Evolutionary conservation across 805 yeast species (phyloP).

Genomic region (Candida patagonica): DNA sequence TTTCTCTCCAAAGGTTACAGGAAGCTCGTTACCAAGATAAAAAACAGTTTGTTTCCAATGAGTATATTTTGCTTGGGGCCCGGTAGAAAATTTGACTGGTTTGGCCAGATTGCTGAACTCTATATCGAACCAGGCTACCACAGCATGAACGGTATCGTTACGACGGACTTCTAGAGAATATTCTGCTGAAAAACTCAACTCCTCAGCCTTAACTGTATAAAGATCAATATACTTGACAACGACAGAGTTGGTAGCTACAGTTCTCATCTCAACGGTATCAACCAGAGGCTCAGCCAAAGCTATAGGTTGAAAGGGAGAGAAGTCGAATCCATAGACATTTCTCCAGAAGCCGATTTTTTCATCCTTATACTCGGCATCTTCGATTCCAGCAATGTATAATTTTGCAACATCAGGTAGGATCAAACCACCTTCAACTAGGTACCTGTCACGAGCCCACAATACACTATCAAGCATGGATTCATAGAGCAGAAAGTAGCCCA

Average conservation of each 20-base stretch:
- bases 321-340: slow-evolving; percentile 94
- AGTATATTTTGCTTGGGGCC: slow-evolving; percentile 88
- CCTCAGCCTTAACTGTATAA: slow-evolving; percentile 77
- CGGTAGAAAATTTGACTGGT: slow-evolving; percentile 74
- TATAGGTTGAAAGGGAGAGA: slow-evolving; percentile 75
- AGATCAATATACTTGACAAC: slow-evolving; percentile 76
- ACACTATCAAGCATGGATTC: slow-evolving; percentile 97
- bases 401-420: slow-evolving; percentile 92
- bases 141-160: slow-evolving; percentile 78
- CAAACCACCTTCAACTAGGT: slow-evolving; percentile 68
- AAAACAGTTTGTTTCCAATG: slow-evolving; percentile 99
- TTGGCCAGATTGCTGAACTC: slow-evolving; percentile 53
- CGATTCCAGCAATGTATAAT: slow-evolving; percentile 84
- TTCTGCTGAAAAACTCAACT: slow-evolving; percentile 64
- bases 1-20: slow-evolving; percentile 64
- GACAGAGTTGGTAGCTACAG: slow-evolving; percentile 64
- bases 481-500: slow-evolving; percentile 94
- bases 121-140: slow-evolving; percentile 91
- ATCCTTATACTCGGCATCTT: slow-evolving; percentile 83
- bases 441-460: slow-evolving; percentile 84
- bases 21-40: slow-evolving; percentile 74
- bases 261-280: slow-evolving; percentile 77
- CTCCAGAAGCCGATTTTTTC: slow-evolving; percentile 94
- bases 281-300: slow-evolving; percentile 93
- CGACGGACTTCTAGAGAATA: slow-evolving; percentile 67